A percentile compares a stretch with the other conserved stretches of the same genome.
These are phyloP conservation scores for Teratosphaeria gauchensis DNA, from an alignment of 2,329 filamentous ascomycete genomes.

Conservation along the genomic window DNA sequence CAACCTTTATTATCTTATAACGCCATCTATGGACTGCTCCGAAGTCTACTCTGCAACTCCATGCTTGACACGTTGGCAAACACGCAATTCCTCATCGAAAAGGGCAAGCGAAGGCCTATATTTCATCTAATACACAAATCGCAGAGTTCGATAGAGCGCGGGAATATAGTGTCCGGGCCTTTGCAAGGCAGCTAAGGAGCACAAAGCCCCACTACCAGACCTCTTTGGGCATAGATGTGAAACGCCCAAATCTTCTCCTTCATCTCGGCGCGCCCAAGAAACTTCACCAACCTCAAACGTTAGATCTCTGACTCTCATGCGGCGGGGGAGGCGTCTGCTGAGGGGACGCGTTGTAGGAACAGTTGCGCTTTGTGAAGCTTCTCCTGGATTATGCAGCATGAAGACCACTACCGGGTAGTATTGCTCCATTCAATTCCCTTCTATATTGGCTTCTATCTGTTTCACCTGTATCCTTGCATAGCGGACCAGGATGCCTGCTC, in stretches of 20 bases:
- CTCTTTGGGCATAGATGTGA: neutral
- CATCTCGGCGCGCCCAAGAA: neutral
- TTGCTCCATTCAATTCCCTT: neutral
- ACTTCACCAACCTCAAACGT: neutral
- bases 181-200: neutral
- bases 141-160: neutral
- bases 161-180: neutral
- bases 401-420: neutral
- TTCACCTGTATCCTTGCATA: neutral
- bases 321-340: neutral
- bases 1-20: neutral
- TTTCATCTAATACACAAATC: neutral
- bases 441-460: neutral
- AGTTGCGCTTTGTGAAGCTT: neutral
- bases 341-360: neutral
- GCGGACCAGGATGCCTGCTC: neutral
- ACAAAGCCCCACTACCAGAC: neutral
- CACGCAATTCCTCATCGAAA: neutral
- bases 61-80: neutral
- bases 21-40: neutral
- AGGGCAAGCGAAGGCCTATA: neutral
- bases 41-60: neutral
- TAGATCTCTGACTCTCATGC: neutral
- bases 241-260: neutral
- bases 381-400: neutral